Evolutionary conservation across 495 filamentous ascomycete species (phyloP).

Genomic region (Coniosporium apollinis): DNA sequence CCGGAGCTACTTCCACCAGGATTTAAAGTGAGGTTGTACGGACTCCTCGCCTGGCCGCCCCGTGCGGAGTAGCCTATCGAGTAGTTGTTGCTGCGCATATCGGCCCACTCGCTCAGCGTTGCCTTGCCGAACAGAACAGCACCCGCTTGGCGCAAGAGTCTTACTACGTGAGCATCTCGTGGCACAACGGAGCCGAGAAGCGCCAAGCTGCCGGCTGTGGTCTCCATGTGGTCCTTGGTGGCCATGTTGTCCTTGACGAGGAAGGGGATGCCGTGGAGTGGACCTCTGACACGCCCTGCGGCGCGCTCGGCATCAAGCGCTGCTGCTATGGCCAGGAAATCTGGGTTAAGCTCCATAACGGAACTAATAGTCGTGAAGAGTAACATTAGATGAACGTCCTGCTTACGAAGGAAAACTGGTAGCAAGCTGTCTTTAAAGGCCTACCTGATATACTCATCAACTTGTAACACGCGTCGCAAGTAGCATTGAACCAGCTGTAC

Average conservation of each 20-base stretch:
- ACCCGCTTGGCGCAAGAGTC: slow-evolving; percentile 42
- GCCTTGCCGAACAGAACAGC: slow-evolving; percentile 55
- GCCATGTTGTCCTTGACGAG: slow-evolving; percentile 46
- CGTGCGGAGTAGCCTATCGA: slow-evolving; percentile 50
- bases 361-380: too few relatives aligned
- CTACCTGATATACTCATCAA: slow-evolving; percentile 42
- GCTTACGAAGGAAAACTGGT: not conserved
- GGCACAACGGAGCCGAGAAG: slow-evolving; percentile 48
- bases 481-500: slow-evolving; percentile 36
- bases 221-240: slow-evolving; percentile 25
- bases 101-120: slow-evolving; percentile 56
- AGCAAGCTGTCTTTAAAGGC: slow-evolving; percentile 1
- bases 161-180: slow-evolving; percentile 45
- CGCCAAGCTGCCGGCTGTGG: slow-evolving; percentile 32
- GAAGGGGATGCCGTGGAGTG: slow-evolving; percentile 58
- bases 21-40: slow-evolving; percentile 54
- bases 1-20: slow-evolving; percentile 51
- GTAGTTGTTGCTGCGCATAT: slow-evolving; percentile 54
- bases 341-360: slow-evolving; percentile 45
- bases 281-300: slow-evolving; percentile 35
- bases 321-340: slow-evolving; percentile 39
- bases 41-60: slow-evolving; percentile 46
- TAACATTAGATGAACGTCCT: too few relatives aligned
- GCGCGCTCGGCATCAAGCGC: slow-evolving; percentile 41
- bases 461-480: slow-evolving; percentile 34